A percentile compares a stretch with the other conserved stretches of the same genome.
phyloP scores from a whole-genome alignment of 176 grass and related monocot genomes.

The Juncus inflexus region DNA sequence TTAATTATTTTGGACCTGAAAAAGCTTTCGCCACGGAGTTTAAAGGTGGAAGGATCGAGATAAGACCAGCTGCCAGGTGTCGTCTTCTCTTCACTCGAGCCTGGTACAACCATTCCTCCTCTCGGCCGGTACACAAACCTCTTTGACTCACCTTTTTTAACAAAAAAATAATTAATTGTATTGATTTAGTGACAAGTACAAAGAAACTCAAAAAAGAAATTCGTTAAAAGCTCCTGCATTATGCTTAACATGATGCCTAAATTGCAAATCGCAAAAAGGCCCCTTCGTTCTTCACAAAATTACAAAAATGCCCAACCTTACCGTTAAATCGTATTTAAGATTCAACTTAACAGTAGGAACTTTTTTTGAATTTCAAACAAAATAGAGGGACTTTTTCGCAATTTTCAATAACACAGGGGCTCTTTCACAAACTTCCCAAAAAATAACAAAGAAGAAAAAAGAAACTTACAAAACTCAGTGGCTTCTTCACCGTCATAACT shows the following conservation, averaged over 20 bases:
- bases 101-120: slow-evolving; percentile 54
- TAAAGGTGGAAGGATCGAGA: slow-evolving; percentile 80
- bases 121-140: slow-evolving; percentile 70
- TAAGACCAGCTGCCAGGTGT: slow-evolving; percentile 59
- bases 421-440: neutral
- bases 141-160: slow-evolving; percentile 55
- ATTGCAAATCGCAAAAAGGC: no score
- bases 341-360: no score
- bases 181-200: neutral
- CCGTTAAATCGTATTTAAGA: no score
- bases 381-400: no score
- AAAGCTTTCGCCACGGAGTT: slow-evolving; percentile 85
- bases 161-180: no score
- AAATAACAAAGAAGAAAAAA: slow-evolving; percentile 9
- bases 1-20: slow-evolving; percentile 45
- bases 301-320: no score
- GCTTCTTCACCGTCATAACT: slow-evolving; percentile 50
- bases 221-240: neutral
- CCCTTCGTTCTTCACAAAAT: no score
- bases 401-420: no score
- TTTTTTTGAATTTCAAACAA: no score
- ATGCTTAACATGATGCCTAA: no score
- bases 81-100: slow-evolving; percentile 42
- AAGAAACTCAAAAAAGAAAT: slow-evolving; percentile 6
- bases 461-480: slow-evolving; percentile 53